Evolutionary conservation across 306 rosid species (phyloP).

Genomic region (Oxytropis ochrocephala): DNA sequence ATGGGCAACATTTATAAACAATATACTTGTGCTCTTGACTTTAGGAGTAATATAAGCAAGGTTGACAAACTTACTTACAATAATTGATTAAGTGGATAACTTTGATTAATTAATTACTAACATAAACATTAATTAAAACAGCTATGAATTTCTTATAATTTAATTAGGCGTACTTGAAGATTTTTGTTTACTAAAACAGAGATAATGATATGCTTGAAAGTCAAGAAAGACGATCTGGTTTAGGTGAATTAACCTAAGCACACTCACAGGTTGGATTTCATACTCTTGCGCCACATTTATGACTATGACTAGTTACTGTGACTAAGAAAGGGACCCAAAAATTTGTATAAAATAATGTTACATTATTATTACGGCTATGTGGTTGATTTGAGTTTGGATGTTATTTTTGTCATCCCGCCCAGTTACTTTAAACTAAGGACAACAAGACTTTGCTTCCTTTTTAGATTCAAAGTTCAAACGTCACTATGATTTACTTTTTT

Average conservation of each 20-base stretch:
- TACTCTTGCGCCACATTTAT: neutral
- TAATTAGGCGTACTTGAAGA: neutral
- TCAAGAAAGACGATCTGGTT: constrained; percentile 28
- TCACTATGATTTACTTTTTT: constrained; percentile 7
- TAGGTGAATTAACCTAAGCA: constrained; percentile 35
- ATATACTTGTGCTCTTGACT: neutral
- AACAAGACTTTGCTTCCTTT: constrained; percentile 15
- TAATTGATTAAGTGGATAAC: neutral
- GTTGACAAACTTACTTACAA: neutral
- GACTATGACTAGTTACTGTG: neutral
- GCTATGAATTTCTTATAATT: neutral
- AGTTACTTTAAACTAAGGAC: constrained; percentile 21
- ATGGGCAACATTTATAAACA: neutral
- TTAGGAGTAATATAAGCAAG: neutral
- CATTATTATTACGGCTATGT: neutral
- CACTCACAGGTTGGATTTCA: neutral
- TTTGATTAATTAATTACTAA: neutral
- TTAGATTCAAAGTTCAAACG: constrained; percentile 22
- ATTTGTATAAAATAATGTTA: neutral
- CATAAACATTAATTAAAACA: neutral
- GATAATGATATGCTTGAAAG: constrained; percentile 1
- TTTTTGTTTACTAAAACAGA: neutral
- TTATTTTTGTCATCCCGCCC: constrained; percentile 16
- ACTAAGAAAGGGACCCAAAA: constrained; percentile 17
- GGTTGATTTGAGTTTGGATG: constrained; percentile 16